Conservation (phyloP, 202 grass and related monocot genomes). For the Cymbopogon flexuosus region DNA sequence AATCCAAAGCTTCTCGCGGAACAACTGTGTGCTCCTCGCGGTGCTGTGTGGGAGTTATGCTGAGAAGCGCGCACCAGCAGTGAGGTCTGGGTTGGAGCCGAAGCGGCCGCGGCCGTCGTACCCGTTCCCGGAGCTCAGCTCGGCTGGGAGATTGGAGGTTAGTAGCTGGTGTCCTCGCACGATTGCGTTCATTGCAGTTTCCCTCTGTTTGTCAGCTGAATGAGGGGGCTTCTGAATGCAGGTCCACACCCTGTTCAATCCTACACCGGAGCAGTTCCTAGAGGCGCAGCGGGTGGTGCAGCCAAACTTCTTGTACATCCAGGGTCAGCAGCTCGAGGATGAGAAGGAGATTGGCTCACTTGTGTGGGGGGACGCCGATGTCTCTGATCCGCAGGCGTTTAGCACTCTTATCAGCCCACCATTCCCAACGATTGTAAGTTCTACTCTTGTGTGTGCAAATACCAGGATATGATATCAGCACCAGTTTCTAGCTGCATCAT, state of each 20-base stretch:
- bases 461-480: background rate
- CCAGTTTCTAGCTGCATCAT: constrained; percentile 9
- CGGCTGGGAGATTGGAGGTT: constrained; percentile 76
- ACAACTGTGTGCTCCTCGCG: constrained; percentile 73
- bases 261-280: constrained; percentile 69
- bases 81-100: constrained; percentile 27
- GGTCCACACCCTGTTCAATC: constrained; percentile 81
- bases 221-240: constrained; percentile 36
- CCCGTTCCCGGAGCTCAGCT: constrained; percentile 72
- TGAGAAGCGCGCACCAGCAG: constrained; percentile 23
- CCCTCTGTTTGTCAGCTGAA: constrained; percentile 1
- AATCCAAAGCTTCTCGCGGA: constrained; percentile 58
- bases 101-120: constrained; percentile 47
- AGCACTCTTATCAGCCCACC: constrained; percentile 71
- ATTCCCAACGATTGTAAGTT: constrained; percentile 82
- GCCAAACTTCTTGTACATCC: constrained; percentile 91
- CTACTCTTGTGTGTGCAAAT: background rate
- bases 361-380: constrained; percentile 51
- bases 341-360: constrained; percentile 81
- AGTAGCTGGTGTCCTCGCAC: background rate
- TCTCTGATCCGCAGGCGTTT: constrained; percentile 75
- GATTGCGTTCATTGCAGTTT: background rate
- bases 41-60: constrained; percentile 80
- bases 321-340: constrained; percentile 72
- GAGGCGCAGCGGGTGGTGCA: constrained; percentile 61